Evolutionary conservation across 176 grass and related monocot genomes (phyloP), one percentile per base, ranked within the genome.

Genomic region (Saccharum officinarum): DNA sequence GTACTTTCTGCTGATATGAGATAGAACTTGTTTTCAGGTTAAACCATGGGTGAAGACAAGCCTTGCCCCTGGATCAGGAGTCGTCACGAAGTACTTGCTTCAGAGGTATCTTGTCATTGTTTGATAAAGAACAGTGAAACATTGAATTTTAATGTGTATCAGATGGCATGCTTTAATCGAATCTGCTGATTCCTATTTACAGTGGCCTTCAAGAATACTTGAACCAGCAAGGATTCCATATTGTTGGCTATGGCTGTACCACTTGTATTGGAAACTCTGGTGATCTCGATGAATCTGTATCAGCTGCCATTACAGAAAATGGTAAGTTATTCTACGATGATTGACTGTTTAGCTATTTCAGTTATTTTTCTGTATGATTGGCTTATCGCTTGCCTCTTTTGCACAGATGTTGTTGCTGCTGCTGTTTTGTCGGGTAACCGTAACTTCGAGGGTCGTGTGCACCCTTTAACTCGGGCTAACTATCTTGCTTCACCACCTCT

Each of bases 1-100:
- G 26, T 84, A 8, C 41, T 87, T 83, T 49, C 55, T 71, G 14
- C 63, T 84, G 13, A 82, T 55, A 7, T 77, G 33, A 16, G 83
- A 38, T 8, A 23, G 0, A 14, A 36, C 25, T 80, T 79, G 17
- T 85, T 55, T 89, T 88, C 82, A 97, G 95, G 92, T 97, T 23
- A 97, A 97, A 88, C 95, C 92, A 83, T 97, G 95, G 95, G 86
- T 97, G 44, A 97, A 97, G 69, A 97, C 95, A 78, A 97, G 95
- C 73, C 90, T 97, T 75, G 95, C 95, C 73, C 95, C 95, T 85
- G 95, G 95, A 84, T 97, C 95, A 64, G 95, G 95, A 69, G 95
- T 93, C 71, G 95, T 97, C 60, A 97, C 95, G n/a, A 97, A 94
- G 80, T 97, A 97, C 71, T 89, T 97, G 75, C 86, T 92, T 82